Percentiles rank a stretch among this genome's conserved stretches.
Evolutionary conservation across 345 rosid species (phyloP).

Genomic region (thale cress (Arabidopsis thaliana)): DNA sequence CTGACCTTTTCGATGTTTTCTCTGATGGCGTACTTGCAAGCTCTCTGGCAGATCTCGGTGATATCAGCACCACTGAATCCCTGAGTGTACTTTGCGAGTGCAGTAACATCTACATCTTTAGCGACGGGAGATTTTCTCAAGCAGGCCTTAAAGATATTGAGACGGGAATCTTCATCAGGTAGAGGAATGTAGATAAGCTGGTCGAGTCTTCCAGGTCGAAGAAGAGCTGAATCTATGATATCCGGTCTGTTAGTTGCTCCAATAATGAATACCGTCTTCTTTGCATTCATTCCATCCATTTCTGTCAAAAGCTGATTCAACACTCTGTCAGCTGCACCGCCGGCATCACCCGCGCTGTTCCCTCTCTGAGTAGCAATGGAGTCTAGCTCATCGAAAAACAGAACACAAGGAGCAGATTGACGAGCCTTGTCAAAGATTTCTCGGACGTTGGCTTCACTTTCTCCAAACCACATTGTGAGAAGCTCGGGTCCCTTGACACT

Average conservation of each 20-base stretch:
- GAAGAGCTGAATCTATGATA: constrained; percentile 90
- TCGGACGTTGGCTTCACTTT: constrained; percentile 95
- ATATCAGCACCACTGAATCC: constrained; percentile 99
- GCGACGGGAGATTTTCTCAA: constrained; percentile 92
- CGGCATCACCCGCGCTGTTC: constrained; percentile 83
- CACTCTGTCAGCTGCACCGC: constrained; percentile 97
- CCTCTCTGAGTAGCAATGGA: constrained; percentile 99
- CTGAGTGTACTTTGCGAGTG: constrained; percentile 87
- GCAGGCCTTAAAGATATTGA: constrained; percentile 77
- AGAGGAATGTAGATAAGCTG: constrained; percentile 96
- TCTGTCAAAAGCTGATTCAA: constrained; percentile 94
- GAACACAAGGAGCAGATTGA: constrained; percentile 92
- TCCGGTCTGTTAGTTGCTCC: constrained; percentile 98
- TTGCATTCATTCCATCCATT: constrained; percentile 98
- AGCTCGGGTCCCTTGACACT: constrained; percentile 95
- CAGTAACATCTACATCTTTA: constrained; percentile 83
- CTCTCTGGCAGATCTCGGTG: constrained; percentile 93
- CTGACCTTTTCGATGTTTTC: constrained; percentile 91
- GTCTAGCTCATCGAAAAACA: constrained; percentile 94
- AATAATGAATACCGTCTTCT: constrained; percentile 93
- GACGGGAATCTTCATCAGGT: constrained; percentile 93
- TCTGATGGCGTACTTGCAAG: constrained; percentile 92
- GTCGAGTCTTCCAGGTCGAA: constrained; percentile 94
- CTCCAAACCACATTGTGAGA: constrained; percentile 99
- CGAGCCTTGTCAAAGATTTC: constrained; percentile 98